These are phyloP conservation scores for Basidiobolus heterosporus DNA, from an alignment of 371 early-diverging fungal genomes.

Conservation along the genomic window DNA sequence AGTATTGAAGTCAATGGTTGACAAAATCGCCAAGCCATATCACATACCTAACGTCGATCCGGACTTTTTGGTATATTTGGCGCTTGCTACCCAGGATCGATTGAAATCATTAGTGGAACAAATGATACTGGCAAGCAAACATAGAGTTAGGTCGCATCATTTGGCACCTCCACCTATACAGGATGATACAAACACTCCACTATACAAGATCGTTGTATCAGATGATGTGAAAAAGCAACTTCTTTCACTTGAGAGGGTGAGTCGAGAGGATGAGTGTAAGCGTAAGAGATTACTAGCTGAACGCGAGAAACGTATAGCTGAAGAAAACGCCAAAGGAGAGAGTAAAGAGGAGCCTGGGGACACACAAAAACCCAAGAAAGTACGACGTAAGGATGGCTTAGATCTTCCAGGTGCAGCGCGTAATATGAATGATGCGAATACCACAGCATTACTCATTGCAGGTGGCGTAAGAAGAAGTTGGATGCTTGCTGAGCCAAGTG, in stretches of 20 bases:
- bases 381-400: no score
- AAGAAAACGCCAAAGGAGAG: no score
- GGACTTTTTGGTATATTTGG: constrained; percentile 44
- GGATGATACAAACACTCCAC: constrained; percentile 31
- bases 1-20: constrained; percentile 18
- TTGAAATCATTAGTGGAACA: constrained; percentile 40
- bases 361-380: no score
- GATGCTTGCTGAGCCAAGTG: no score
- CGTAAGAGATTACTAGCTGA: constrained; percentile 12
- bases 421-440: no score
- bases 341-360: no score
- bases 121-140: constrained; percentile 49
- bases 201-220: constrained; percentile 42
- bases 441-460: no score
- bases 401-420: no score
- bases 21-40: constrained; percentile 17
- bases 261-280: constrained; percentile 44
- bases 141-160: constrained; percentile 48
- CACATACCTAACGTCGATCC: constrained; percentile 12
- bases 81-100: constrained; percentile 52
- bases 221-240: constrained; percentile 56
- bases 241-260: constrained; percentile 51
- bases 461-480: no score
- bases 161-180: constrained; percentile 43
- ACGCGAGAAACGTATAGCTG: no score